phyloP scores from a whole-genome alignment of 2,329 filamentous ascomycete species.

The Penicillium sp. region DNA sequence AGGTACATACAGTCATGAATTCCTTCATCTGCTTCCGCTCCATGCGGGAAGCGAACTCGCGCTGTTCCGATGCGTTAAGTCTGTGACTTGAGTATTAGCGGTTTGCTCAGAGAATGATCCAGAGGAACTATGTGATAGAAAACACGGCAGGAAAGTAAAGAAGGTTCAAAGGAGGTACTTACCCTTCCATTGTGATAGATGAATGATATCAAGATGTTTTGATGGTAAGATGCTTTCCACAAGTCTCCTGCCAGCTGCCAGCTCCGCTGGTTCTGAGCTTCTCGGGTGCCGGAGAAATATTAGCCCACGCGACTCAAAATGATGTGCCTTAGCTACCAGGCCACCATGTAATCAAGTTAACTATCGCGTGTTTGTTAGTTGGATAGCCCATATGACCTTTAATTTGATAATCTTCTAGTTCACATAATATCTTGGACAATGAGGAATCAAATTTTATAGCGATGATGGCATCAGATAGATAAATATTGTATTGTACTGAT shows the following conservation, averaged over 20 bases:
- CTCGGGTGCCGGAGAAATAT: slow-evolving; percentile 3
- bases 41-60: slow-evolving; percentile 90
- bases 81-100: slow-evolving; percentile 40
- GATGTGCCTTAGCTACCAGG: neutral
- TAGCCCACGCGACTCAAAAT: neutral
- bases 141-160: neutral
- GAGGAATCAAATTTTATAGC: too few relatives aligned
- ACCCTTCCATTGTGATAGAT: slow-evolving; percentile 40
- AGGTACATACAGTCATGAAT: slow-evolving; percentile 82
- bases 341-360: neutral
- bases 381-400: neutral
- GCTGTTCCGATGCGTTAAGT: slow-evolving; percentile 77
- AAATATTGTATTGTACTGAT: neutral
- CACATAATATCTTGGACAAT: rapidly evolving
- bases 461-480: neutral
- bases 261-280: slow-evolving; percentile 10
- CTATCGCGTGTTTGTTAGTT: neutral
- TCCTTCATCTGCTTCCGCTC: slow-evolving; percentile 99
- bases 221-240: slow-evolving; percentile 10
- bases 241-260: slow-evolving; percentile 1
- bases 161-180: slow-evolving; percentile 8
- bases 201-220: neutral
- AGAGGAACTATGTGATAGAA: neutral
- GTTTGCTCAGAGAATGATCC: slow-evolving; percentile 8
- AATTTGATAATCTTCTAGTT: neutral